A percentile compares a stretch with the other conserved stretches of the same genome.
These are phyloP conservation scores for Citrus medica DNA, from an alignment of 345 rosid genomes.

Conservation along the genomic window DNA sequence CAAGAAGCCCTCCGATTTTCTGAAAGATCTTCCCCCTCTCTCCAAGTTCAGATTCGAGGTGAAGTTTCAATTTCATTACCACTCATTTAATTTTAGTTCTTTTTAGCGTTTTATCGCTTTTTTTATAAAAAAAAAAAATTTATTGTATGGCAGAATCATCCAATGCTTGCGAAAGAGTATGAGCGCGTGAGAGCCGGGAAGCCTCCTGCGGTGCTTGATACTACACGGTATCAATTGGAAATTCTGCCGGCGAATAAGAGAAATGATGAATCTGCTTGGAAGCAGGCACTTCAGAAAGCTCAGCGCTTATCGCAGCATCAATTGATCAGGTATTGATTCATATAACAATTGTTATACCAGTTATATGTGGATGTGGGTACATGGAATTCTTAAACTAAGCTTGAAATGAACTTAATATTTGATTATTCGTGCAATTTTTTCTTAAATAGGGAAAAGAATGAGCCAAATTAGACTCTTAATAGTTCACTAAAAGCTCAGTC, in stretches of 20 bases:
- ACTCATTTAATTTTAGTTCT: background rate
- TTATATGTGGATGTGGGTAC: background rate
- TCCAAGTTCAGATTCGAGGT: slow-evolving; percentile 75
- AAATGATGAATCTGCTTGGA: slow-evolving; percentile 88
- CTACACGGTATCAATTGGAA: slow-evolving; percentile 71
- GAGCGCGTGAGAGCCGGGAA: slow-evolving; percentile 93
- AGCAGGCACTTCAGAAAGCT: slow-evolving; percentile 70
- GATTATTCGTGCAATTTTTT: background rate
- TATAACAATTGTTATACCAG: background rate
- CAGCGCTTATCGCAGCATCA: slow-evolving; percentile 85
- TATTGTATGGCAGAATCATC: slow-evolving; percentile 56
- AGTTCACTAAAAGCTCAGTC: background rate
- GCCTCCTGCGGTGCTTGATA: slow-evolving; percentile 78
- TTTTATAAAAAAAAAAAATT: too few species aligned
- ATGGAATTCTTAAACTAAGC: background rate
- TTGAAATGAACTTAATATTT: background rate
- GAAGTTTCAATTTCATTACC: background rate
- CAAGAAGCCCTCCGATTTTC: slow-evolving; percentile 86
- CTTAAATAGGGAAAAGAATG: background rate
- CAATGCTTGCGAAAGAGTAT: slow-evolving; percentile 82
- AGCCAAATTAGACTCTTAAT: background rate
- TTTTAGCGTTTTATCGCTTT: background rate
- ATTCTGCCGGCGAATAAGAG: slow-evolving; percentile 55
- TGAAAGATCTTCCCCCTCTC: slow-evolving; percentile 73
- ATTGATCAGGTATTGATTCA: slow-evolving; percentile 52